Evolutionary conservation across 352 stramenopile species (phyloP).

Genomic region (Phytophthora pseudosyringae): DNA sequence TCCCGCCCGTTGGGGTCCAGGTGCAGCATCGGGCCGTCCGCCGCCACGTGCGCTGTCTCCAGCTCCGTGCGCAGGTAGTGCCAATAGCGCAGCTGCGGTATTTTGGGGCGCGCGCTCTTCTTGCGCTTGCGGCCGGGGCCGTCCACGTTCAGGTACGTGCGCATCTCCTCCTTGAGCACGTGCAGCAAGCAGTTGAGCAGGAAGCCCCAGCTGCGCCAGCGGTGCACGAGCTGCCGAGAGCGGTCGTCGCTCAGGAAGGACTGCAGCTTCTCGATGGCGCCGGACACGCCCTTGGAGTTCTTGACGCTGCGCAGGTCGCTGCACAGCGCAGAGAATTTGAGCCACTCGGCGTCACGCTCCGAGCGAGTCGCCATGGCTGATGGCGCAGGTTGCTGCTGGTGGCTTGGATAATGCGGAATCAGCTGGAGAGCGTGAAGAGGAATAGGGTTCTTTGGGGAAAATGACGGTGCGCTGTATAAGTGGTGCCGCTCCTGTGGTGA

Average conservation of each 20-base stretch:
- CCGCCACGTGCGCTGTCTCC: slow-evolving; percentile 53
- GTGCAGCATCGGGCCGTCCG: slow-evolving; percentile 62
- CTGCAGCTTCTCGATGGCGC: slow-evolving; percentile 48
- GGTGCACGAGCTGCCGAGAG: slow-evolving; percentile 63
- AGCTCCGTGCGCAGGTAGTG: slow-evolving; percentile 68
- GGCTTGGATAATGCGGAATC: slow-evolving; percentile 14
- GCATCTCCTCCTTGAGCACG: slow-evolving; percentile 55
- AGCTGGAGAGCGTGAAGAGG: slow-evolving; percentile 7
- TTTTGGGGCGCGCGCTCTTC: slow-evolving; percentile 34
- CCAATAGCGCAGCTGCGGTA: slow-evolving; percentile 61
- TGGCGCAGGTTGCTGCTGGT: background rate
- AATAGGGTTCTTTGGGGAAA: too few species aligned
- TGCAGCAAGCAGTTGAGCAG: slow-evolving; percentile 58
- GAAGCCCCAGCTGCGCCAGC: slow-evolving; percentile 76
- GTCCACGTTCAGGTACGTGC: slow-evolving; percentile 40
- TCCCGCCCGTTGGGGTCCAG: slow-evolving; percentile 77
- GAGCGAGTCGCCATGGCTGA: slow-evolving; percentile 10
- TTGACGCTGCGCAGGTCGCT: slow-evolving; percentile 53
- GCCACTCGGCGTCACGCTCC: slow-evolving; percentile 48
- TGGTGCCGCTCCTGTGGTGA: background rate
- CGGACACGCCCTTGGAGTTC: slow-evolving; percentile 39
- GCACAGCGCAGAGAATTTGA: slow-evolving; percentile 50
- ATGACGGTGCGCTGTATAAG: background rate
- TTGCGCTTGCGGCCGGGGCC: slow-evolving; percentile 36
- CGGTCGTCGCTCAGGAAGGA: slow-evolving; percentile 58